Base-by-base conservation (phyloP, 495 filamentous ascomycete species). In the Penicillium macrosclerotiorum region DNA sequence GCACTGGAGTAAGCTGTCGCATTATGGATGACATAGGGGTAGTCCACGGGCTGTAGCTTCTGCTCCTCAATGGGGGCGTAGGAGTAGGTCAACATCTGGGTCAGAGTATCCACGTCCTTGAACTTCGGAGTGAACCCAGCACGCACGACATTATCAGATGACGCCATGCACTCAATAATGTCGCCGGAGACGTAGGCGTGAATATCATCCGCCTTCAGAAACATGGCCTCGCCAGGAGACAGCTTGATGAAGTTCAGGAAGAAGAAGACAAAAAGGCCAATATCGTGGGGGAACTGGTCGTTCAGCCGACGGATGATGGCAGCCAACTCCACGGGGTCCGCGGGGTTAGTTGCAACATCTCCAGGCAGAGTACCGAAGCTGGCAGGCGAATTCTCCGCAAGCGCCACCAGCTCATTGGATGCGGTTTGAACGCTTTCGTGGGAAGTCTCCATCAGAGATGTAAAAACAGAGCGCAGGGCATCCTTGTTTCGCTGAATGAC, bases 111-210 rank as follows among this genome's bases (percentile, higher is more conserved):
- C 34, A 96, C 89, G 55, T 98, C 93, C 73, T 96, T 95, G 78
- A 92, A 97, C 67, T 98, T 98, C 8, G 93, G 93, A 0, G 93
- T 98, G 63, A 98, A 91, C 14, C 93, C 93, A 2, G 93, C 93
- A 24, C 93, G 91, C 16, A 98, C 91, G 5, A 98, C 93, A 51
- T 98, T 98, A 72, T 98, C 93, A 25, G 88, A 94, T 16, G 89
- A 86, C 1, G 93, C 93, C 93, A 98, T 98, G 75, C 93, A 97
- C 69, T 98, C 93, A 55, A 98, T 90, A 55, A 98, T 95, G 47
- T 98, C 93, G 33, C 93, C 93, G 18, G 85, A 90, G 24, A 98
- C 76, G 64, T 98, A 98, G 14, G 93, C 93, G 62, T 98, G 93
- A 49, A 96, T 95, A 55, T 96, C 93, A 57, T 98, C 89, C 12